phyloP scores from a whole-genome alignment of 2,329 filamentous ascomycete genomes.

The Calonectria pseudoreteaudii region DNA sequence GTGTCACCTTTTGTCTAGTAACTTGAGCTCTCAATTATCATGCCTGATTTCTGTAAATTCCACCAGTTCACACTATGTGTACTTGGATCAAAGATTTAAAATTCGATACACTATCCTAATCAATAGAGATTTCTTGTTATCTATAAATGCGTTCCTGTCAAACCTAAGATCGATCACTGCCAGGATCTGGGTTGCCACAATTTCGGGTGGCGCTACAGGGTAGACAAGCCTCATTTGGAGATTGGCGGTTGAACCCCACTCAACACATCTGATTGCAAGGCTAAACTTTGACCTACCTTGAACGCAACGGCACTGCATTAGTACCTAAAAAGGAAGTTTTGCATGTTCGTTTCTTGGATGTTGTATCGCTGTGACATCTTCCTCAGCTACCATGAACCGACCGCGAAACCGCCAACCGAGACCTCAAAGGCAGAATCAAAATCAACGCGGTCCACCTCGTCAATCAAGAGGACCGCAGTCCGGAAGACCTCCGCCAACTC shows the following conservation, averaged over 20 bases:
- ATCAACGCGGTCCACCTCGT: conserved; percentile 31
- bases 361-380: background rate
- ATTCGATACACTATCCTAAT: background rate
- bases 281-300: background rate
- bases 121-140: background rate
- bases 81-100: background rate
- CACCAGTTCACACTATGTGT: too few relatives aligned
- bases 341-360: background rate
- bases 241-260: background rate
- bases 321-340: background rate
- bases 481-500: conserved; percentile 42
- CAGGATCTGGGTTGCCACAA: background rate
- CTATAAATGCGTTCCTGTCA: background rate
- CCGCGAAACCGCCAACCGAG: conserved; percentile 49
- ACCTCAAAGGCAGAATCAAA: conserved; percentile 36
- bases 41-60: too few relatives aligned
- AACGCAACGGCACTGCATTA: background rate
- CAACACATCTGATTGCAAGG: background rate
- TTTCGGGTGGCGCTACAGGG: background rate
- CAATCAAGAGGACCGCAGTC: conserved; percentile 5
- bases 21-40: background rate
- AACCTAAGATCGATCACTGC: background rate
- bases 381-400: conserved; percentile 43
- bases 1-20: background rate
- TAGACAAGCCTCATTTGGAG: background rate